Evolutionary conservation across 768 basidiomycete species (phyloP).

Genomic region (Filobasidium floriforme): DNA sequence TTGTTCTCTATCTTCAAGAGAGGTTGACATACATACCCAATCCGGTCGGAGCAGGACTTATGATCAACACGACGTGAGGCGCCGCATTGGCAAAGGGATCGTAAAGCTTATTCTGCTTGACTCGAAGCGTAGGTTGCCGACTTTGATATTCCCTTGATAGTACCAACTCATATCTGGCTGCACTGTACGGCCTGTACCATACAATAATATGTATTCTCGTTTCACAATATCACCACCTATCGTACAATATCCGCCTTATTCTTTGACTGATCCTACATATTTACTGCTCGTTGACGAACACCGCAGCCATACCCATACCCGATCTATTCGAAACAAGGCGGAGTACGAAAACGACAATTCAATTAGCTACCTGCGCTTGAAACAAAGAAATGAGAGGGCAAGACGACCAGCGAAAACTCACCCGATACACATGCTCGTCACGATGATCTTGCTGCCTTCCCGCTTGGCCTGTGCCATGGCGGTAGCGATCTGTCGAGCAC

Average conservation of each 20-base stretch:
- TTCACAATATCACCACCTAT: background rate
- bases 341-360: background rate
- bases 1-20: no score
- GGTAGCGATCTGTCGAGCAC: conserved; percentile 76
- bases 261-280: background rate
- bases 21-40: no score
- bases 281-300: conserved; percentile 37
- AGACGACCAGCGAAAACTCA: background rate
- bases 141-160: no score
- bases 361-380: conserved; percentile 12
- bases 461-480: conserved; percentile 75
- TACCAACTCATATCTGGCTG: no score
- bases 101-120: no score
- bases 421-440: conserved; percentile 72
- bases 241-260: background rate
- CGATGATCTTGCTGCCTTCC: conserved; percentile 60
- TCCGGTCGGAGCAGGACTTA: no score
- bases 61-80: no score
- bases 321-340: background rate
- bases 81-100: no score
- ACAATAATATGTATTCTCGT: no score
- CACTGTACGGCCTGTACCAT: no score
- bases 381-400: background rate
- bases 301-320: conserved; percentile 24
- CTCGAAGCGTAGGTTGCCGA: no score